Base-by-base conservation (phyloP, 345 rosid genomes). In the Eucalyptus urophylla region DNA sequence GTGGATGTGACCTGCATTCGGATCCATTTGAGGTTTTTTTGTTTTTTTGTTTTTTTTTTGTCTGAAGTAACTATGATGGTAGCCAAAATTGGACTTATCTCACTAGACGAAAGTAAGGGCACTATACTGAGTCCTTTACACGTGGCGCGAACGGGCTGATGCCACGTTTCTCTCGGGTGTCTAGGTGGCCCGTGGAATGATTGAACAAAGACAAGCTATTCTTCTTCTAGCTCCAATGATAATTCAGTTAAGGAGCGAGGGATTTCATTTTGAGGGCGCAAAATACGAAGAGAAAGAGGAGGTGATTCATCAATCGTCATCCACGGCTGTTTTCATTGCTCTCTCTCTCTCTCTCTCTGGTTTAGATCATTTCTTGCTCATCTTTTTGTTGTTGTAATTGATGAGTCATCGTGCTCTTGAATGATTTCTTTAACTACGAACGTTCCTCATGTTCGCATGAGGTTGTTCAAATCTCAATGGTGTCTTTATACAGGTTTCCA, bases 131-230 rank as follows among this genome's bases (percentile, higher is more conserved):
- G 45, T 8, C 45, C 27, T 76, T 76, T 19, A 76, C 83, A 40
- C 47, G 47, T 21, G 83, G 83, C 15, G 12, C 1, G 0, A 4
- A 21, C 0, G 83, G 47, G 83, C 15, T 76, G 0, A 43, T 43
- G 83, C 83, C 47, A 19, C 47, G 47, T 21, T 10, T 37, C 27
- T 37, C 45, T 37, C 12, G 8, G 27, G 14, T 0, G 83, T 37
- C 45, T 21, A 76, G 45, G 47, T 76, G 47, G 47, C 83, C 83
- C 5, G 47, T 76, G 47, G 27, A 43, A 76, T 76, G 83, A 76
- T 37, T 2, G 47, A 37, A 37, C 83, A 21, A 37, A 21, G 29
- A 40, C 45, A 21, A 37, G 83, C 8, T 37, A 3, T n/a, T 76
- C 45, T 72, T 37, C 45, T 76, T 53, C 56, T 7, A 53, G 56